phyloP scores from a whole-genome alignment of 164 flowering plant species.

The Stephania cephalantha region DNA sequence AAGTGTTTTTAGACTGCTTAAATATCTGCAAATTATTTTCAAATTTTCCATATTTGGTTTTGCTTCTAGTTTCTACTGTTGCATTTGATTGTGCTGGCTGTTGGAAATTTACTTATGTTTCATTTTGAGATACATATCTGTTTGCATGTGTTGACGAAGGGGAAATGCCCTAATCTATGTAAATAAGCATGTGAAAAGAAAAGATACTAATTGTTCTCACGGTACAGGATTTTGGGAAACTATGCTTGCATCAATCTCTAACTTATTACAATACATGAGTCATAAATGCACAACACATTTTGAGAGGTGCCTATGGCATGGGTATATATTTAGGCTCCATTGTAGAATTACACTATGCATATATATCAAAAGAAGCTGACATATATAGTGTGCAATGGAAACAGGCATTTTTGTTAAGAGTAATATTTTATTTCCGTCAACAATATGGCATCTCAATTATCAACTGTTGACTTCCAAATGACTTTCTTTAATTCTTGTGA shows the following conservation, averaged over 20 bases:
- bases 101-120: not conserved
- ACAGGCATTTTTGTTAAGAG: not conserved
- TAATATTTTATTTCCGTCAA: not conserved
- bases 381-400: too few relatives aligned
- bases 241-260: too few relatives aligned
- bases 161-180: not conserved
- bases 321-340: too few relatives aligned
- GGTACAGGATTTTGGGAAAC: too few relatives aligned
- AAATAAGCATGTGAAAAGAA: not conserved
- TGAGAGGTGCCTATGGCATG: too few relatives aligned
- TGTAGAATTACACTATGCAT: too few relatives aligned
- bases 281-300: too few relatives aligned
- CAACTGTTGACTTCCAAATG: not conserved
- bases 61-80: not conserved
- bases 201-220: too few relatives aligned
- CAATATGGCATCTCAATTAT: not conserved
- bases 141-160: not conserved
- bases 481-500: not conserved
- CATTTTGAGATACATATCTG: not conserved
- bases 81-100: not conserved
- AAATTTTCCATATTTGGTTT: too few relatives aligned
- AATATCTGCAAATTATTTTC: not conserved
- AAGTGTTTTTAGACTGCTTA: not conserved
- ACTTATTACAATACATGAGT: too few relatives aligned
- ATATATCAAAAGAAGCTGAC: too few relatives aligned